A percentile compares a stretch with the other conserved stretches of the same genome.
phyloP scores from a whole-genome alignment of 1,284 basidiomycete species.

The Puccinia polysora region DNA sequence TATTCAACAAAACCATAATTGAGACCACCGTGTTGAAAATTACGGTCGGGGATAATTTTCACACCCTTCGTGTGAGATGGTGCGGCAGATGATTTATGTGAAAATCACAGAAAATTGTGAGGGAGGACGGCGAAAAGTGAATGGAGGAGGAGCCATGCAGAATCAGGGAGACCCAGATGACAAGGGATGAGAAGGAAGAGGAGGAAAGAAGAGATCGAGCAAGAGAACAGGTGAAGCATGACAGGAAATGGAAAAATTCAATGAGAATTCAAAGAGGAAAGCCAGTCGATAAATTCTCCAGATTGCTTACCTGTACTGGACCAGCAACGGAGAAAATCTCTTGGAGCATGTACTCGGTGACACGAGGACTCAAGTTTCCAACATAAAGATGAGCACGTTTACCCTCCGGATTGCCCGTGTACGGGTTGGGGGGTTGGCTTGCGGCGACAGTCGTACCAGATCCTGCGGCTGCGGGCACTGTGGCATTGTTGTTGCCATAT shows the following conservation, averaged over 20 bases:
- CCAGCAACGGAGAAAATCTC: conserved; percentile 62
- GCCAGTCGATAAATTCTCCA: conserved; percentile 1
- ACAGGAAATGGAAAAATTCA: conserved; percentile 29
- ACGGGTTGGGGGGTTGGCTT: conserved; percentile 40
- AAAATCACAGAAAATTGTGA: background rate
- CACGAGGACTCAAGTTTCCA: conserved; percentile 88
- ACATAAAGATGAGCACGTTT: conserved; percentile 85
- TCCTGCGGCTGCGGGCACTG: conserved; percentile 22
- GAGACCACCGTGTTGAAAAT: conserved; percentile 92
- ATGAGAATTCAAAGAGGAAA: conserved; percentile 33
- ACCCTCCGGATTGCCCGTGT: conserved; percentile 32
- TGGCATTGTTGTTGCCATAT: conserved; percentile 34
- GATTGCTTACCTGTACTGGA: conserved; percentile 44
- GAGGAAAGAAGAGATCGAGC: background rate
- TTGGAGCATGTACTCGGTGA: conserved; percentile 60
- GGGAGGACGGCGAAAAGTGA: conserved; percentile 37
- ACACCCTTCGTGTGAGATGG: conserved; percentile 67
- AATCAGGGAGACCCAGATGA: background rate
- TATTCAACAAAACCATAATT: conserved; percentile 98
- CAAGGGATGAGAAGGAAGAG: background rate
- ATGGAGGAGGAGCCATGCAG: conserved; percentile 45
- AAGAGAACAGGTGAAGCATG: background rate
- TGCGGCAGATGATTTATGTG: conserved; percentile 13
- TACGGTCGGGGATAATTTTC: conserved; percentile 97
- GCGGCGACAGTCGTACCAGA: conserved; percentile 5